Evolutionary conservation across 345 rosid species (phyloP), one percentile per base, ranked within the genome.

Genomic region (Xanthoceras sorbifolium): DNA sequence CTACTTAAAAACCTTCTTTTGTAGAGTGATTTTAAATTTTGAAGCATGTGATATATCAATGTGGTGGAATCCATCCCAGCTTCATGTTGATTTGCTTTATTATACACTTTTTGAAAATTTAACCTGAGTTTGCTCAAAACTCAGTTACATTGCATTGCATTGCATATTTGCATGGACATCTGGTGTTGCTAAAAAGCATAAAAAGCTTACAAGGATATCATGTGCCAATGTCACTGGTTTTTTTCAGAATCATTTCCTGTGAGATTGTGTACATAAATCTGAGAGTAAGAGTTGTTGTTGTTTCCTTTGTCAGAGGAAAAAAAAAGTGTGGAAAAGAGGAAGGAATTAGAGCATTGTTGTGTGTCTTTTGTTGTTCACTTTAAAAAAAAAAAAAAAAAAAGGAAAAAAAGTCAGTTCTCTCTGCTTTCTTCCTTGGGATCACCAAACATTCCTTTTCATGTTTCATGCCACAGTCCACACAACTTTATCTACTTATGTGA

Each of bases 361-460:
- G 44, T 63, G 17, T 60, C n/a, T n/a, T n/a, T n/a, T n/a, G n/a
- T 40, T 40, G 26, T 22, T 48, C 64, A 48, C 77, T 74, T 74
- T 50, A 7, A 6, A 54, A n/a, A 5, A 0, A 54, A 1, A 23
- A 57, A 9, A n/a, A 6, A 15, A 3, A 2, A n/a, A n/a, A n/a
- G n/a, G n/a, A n/a, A n/a, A n/a, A n/a, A n/a, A n/a, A n/a, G n/a
- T n/a, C n/a, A 10, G 15, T 42, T 9, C 46, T 42, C 46, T 25
- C 38, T 81, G 72, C 80, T 81, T 81, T 78, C 76, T 59, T 79
- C 82, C 83, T 86, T 40, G 89, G 86, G 89, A 84, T 84, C 79
- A 46, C 74, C 73, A 44, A 74, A 64, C 74, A 55, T 77, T 83
- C 77, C 73, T 82, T 81, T 81, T 54, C 73, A 60, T 80, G 81